Conservation (phyloP, 805 yeast genomes). For the Pichia deserticola region DNA sequence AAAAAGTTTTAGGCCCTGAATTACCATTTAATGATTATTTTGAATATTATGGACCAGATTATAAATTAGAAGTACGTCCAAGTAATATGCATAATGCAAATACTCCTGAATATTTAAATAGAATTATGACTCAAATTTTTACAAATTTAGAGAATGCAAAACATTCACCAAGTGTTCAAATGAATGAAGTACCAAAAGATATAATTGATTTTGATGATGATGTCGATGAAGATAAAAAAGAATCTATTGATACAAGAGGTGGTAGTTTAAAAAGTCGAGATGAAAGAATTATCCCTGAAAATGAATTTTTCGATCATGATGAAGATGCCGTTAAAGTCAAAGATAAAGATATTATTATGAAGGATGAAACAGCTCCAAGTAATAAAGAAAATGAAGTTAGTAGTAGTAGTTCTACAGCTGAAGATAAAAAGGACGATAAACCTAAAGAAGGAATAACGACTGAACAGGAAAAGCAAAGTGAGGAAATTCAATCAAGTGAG, state of each 20-base stretch:
- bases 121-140: conserved; percentile 69
- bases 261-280: conserved; percentile 86
- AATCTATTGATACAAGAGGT: conserved; percentile 82
- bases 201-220: conserved; percentile 81
- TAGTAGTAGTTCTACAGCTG: background rate
- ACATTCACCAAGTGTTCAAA: conserved; percentile 95
- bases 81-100: conserved; percentile 96
- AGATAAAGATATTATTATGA: conserved; percentile 17
- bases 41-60: conserved; percentile 97
- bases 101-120: conserved; percentile 84
- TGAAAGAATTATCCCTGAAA: conserved; percentile 57
- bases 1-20: conserved; percentile 67
- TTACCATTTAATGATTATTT: conserved; percentile 92
- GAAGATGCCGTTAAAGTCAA: conserved; percentile 33
- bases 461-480: conserved; percentile 1
- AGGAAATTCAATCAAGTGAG: background rate
- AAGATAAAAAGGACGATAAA: background rate
- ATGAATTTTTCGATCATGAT: conserved; percentile 71
- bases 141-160: conserved; percentile 81
- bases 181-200: conserved; percentile 83
- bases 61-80: conserved; percentile 88
- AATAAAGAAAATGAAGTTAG: conserved; percentile 13
- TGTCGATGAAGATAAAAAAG: conserved; percentile 66
- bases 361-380: conserved; percentile 17
- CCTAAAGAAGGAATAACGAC: background rate